Percentiles rank a stretch among this genome's conserved stretches.
phyloP scores from a whole-genome alignment of 805 yeast genomes.

The Nakazawaea wyomingensis region DNA sequence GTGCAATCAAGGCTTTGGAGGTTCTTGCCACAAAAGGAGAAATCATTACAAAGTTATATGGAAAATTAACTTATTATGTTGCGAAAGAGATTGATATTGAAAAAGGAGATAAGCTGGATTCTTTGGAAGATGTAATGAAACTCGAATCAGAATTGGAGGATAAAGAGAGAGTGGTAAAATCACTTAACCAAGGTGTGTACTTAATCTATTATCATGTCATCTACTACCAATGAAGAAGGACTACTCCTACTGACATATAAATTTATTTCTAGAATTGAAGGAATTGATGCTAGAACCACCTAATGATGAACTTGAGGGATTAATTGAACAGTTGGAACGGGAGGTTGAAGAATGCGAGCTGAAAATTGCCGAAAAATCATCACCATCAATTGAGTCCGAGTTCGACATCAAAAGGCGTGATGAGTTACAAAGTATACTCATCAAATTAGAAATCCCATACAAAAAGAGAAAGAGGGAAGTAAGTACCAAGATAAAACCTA shows the following conservation, averaged over 20 bases:
- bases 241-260: background rate
- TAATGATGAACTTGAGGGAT: background rate
- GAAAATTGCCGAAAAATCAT: background rate
- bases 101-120: background rate
- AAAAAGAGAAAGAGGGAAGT: slow-evolving; percentile 1
- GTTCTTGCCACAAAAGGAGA: slow-evolving; percentile 26
- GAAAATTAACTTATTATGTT: slow-evolving; percentile 38
- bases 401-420: background rate
- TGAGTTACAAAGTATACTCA: background rate
- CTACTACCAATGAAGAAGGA: background rate
- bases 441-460: background rate
- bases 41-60: slow-evolving; percentile 35
- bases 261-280: background rate
- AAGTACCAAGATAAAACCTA: no score
- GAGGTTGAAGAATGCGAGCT: slow-evolving; percentile 2
- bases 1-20: slow-evolving; percentile 32
- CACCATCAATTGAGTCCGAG: background rate
- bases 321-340: slow-evolving; percentile 10
- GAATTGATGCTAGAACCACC: slow-evolving; percentile 2
- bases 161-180: slow-evolving; percentile 3
- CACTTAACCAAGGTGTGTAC: slow-evolving; percentile 5
- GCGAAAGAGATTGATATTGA: slow-evolving; percentile 28
- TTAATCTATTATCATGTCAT: no score
- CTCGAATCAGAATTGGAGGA: background rate
- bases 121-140: slow-evolving; percentile 7